Percentiles rank a stretch among this genome's conserved stretches.
phyloP scores from a whole-genome alignment of 2,329 filamentous ascomycete genomes.

The Neonectria faginata region DNA sequence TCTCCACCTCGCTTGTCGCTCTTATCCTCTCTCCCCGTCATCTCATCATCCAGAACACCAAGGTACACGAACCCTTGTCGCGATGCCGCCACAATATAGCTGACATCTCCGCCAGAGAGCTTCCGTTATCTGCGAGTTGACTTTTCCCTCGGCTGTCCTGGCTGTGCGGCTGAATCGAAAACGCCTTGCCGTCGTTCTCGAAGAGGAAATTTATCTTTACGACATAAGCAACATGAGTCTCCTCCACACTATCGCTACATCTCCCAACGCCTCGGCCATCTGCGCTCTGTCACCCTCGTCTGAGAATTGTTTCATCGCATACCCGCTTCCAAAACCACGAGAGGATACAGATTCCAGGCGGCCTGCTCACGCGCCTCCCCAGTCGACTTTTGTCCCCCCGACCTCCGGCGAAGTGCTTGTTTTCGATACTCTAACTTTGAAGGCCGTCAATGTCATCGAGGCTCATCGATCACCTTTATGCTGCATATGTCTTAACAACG shows the following conservation, averaged over 20 bases:
- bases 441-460: conserved; percentile 95
- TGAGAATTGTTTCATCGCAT: conserved; percentile 95
- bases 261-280: conserved; percentile 90
- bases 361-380: conserved; percentile 87
- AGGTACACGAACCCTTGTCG: conserved; percentile 64
- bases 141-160: conserved; percentile 95
- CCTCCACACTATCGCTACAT: conserved; percentile 91
- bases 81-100: conserved; percentile 14
- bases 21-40: conserved; percentile 92
- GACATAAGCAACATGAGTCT: conserved; percentile 99
- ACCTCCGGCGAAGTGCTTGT: conserved; percentile 93
- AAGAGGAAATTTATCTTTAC: conserved; percentile 97
- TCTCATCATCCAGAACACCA: conserved; percentile 96
- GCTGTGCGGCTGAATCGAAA: conserved; percentile 95
- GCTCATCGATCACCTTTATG: conserved; percentile 93
- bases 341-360: conserved; percentile 68
- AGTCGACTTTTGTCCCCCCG: conserved; percentile 80
- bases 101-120: conserved; percentile 60
- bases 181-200: conserved; percentile 89
- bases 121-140: conserved; percentile 96
- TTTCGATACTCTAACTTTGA: conserved; percentile 88
- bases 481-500: conserved; percentile 90
- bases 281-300: conserved; percentile 94
- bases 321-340: conserved; percentile 83
- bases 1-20: conserved; percentile 96